phyloP scores from a whole-genome alignment of 78 protist genomes.

The Cavenderia fasciculata region DNA sequence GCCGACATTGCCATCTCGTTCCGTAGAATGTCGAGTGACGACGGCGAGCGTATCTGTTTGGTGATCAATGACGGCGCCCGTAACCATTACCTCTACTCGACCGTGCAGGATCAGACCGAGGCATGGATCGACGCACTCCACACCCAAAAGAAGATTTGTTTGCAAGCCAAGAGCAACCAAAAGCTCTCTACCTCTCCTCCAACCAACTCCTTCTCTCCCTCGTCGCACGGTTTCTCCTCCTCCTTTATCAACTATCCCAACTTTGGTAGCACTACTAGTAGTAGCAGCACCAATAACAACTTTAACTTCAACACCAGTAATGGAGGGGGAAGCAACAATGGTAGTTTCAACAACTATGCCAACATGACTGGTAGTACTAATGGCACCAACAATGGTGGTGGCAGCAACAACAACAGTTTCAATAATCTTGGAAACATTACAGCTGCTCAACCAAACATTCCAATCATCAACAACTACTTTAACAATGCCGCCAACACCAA shows the following conservation, averaged over 20 bases:
- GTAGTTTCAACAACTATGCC: not conserved
- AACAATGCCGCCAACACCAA: no score
- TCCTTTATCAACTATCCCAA: slow-evolving; percentile 2
- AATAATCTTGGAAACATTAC: not conserved
- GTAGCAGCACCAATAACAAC: no score
- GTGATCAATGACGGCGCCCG: slow-evolving; percentile 55
- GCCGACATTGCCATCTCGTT: slow-evolving; percentile 35
- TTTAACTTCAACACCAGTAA: not conserved
- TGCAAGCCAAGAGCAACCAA: slow-evolving; percentile 36
- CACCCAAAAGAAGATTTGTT: slow-evolving; percentile 55
- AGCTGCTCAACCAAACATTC: slow-evolving; percentile 5
- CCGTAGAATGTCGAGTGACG: slow-evolving; percentile 35
- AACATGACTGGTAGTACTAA: not conserved
- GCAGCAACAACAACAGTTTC: slow-evolving; percentile 1
- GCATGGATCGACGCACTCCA: slow-evolving; percentile 70
- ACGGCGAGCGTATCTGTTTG: slow-evolving; percentile 48
- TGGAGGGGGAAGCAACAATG: not conserved
- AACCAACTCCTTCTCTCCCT: slow-evolving; percentile 21
- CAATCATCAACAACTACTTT: slow-evolving; percentile 32
- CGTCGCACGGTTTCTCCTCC: slow-evolving; percentile 43
- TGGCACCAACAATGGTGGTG: not conserved
- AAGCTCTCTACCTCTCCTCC: not conserved
- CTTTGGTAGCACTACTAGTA: not conserved
- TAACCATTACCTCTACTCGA: slow-evolving; percentile 44
- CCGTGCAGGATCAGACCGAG: slow-evolving; percentile 44